Evolutionary conservation across 129 eudicot species (phyloP).

Genomic region (Saposhnikovia divaricata): DNA sequence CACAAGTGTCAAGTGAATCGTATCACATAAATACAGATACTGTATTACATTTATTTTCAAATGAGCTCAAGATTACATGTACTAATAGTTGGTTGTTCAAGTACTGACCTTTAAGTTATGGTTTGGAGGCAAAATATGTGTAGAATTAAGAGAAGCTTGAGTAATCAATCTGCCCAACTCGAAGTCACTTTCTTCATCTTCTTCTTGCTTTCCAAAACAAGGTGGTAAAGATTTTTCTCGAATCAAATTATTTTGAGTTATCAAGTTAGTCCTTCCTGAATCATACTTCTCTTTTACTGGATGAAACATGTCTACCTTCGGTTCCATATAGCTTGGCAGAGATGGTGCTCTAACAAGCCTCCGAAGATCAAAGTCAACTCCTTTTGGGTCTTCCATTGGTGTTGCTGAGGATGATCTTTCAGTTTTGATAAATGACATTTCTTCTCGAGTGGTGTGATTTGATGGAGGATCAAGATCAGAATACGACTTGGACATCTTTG

Average conservation of each 20-base stretch:
- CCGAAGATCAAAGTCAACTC: not conserved
- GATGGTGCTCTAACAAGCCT: slow-evolving; percentile 26
- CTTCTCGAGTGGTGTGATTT: slow-evolving; percentile 7
- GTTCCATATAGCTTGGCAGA: slow-evolving; percentile 18
- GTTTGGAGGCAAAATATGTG: slow-evolving; percentile 38
- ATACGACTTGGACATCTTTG: slow-evolving; percentile 47
- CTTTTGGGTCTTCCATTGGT: not conserved
- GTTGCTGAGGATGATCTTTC: slow-evolving; percentile 16
- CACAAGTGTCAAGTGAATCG: not conserved
- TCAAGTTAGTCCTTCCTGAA: not conserved
- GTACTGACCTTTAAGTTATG: slow-evolving; percentile 41
- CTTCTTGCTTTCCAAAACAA: slow-evolving; percentile 13
- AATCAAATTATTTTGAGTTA: slow-evolving; percentile 14
- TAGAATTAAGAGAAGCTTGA: slow-evolving; percentile 64
- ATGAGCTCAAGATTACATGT: not conserved
- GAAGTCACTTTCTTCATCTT: slow-evolving; percentile 61
- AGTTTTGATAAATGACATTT: slow-evolving; percentile 13
- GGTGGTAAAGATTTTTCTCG: slow-evolving; percentile 41
- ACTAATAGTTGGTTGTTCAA: not conserved
- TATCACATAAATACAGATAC: not conserved
- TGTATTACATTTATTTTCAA: not conserved
- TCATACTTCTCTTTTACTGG: not conserved
- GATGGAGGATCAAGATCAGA: slow-evolving; percentile 42
- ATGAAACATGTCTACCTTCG: not conserved
- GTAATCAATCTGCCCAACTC: slow-evolving; percentile 69